Evolutionary conservation across 176 grass and related monocot genomes (phyloP), one percentile per base, ranked within the genome.

Genomic region (Luzula sylvatica): DNA sequence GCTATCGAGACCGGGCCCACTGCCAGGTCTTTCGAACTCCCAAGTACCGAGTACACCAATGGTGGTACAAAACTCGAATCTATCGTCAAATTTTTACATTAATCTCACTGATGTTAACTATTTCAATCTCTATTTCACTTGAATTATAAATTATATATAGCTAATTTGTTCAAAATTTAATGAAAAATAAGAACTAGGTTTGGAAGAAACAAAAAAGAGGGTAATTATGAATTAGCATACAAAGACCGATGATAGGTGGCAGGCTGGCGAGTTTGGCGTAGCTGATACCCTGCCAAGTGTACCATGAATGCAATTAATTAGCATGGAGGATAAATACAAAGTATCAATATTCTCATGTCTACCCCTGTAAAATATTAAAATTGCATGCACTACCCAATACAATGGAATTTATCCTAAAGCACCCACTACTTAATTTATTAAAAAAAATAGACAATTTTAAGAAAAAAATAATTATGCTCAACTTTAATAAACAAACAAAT

Each of bases 21-120:
- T 0, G 90, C 90, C 5, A 96, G 81, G 67, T 89, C 90, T n/a
- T 71, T 52, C 1, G 90, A 96, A 69, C 84, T 89, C 17, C 90
- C 90, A 15, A 96, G 74, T 49, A 89, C 77, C 14, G 90, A 52
- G 63, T 96, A 96, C 71, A 96, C 80, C 41, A 96, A 46, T 4
- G 90, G 90, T 2, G 90, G 90, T 46, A 89, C 84, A 26, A 96
- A 96, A 73, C 90, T 96, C 35, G 90, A 89, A 57, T 96, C 90
- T 88, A 38, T 26, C 15, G 18, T 56, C 29, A 5, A 2, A n/a
- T n/a, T n/a, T n/a, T n/a, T n/a, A n/a, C n/a, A n/a, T n/a, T n/a
- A n/a, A n/a, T n/a, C n/a, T n/a, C n/a, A n/a, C n/a, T n/a, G n/a
- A n/a, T n/a, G n/a, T n/a, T n/a, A n/a, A n/a, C n/a, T n/a, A n/a